Base-by-base conservation (phyloP, 208 protist species). In the Acanthamoeba royreba region DNA sequence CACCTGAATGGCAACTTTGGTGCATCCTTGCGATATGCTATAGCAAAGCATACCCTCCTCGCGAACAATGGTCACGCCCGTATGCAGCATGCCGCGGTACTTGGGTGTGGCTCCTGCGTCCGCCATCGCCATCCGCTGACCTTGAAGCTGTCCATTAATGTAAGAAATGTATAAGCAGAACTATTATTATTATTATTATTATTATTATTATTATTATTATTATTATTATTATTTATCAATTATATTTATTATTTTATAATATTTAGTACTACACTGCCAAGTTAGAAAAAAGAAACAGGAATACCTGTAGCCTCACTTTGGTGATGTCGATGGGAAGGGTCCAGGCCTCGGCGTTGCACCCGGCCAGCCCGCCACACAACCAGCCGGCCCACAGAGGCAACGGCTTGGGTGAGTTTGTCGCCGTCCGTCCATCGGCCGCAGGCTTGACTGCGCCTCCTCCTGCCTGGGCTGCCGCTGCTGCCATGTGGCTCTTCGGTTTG, bases 241-340 rank as follows among this genome's bases (percentile, higher is more conserved):
- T n/a, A 22, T 58, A 58, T 58, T 58, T n/a, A 22, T 58, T n/a
- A n/a, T 58, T n/a, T 13, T 58, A 58, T 58, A n/a, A 58, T 13
- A n/a, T n/a, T 58, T 58, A 58, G 49, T 58, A 58, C 22, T 58
- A 58, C n/a, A n/a, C n/a, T n/a, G n/a, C n/a, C n/a, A n/a, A n/a
- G n/a, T n/a, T n/a, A n/a, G n/a, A n/a, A n/a, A n/a, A n/a, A n/a
- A n/a, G n/a, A n/a, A n/a, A n/a, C n/a, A n/a, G 22, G 28, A 31
- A 0, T 19, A 93, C 40, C 83, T 93, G 91, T 8, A 93, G 91
- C 28, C 91, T 33, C 17, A 93, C 66, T 63, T 93, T 93, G 28
- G 91, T 93, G 55, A 93, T 93, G 43, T 93, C 91, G 19, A 93
- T 93, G 38, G 91, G 91, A n/a, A 93, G 91, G 19, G 91, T 93